Evolutionary conservation across 2,329 filamentous ascomycete species (phyloP).

Genomic region (Penicillium brevicompactum): DNA sequence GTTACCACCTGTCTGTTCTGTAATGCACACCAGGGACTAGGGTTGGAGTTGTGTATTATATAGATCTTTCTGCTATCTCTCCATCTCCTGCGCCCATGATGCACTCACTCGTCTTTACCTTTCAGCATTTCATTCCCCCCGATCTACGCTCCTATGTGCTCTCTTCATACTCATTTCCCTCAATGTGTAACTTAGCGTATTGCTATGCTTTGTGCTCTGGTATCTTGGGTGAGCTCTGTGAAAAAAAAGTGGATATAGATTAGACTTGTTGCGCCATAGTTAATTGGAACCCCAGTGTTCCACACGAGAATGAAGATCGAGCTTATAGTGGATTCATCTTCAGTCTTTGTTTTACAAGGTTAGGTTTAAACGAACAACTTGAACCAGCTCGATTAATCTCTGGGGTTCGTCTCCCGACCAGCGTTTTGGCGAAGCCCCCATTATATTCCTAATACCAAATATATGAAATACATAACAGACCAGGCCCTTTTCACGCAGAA

Average conservation of each 20-base stretch:
- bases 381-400: not conserved
- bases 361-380: too few relatives aligned
- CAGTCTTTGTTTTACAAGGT: too few relatives aligned
- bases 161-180: constrained; percentile 6
- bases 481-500: not conserved
- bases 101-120: constrained; percentile 21
- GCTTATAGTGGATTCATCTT: not conserved
- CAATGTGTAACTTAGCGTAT: constrained; percentile 33
- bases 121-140: constrained; percentile 26
- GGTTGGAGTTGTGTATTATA: constrained; percentile 30
- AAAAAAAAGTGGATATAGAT: constrained; percentile 28
- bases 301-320: not conserved
- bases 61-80: constrained; percentile 20
- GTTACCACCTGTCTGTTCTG: constrained; percentile 3
- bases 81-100: constrained; percentile 8
- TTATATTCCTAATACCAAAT: not conserved
- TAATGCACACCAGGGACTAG: constrained; percentile 12
- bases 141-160: constrained; percentile 23
- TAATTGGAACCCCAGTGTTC: not conserved
- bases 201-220: constrained; percentile 25
- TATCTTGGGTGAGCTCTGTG: constrained; percentile 8
- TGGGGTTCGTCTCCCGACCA: not conserved
- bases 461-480: not conserved
- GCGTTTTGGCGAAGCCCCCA: not conserved
- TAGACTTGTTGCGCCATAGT: constrained; percentile 27